phyloP scores from a whole-genome alignment of 768 basidiomycete species.

The Phlebiopsis flavidoalba region DNA sequence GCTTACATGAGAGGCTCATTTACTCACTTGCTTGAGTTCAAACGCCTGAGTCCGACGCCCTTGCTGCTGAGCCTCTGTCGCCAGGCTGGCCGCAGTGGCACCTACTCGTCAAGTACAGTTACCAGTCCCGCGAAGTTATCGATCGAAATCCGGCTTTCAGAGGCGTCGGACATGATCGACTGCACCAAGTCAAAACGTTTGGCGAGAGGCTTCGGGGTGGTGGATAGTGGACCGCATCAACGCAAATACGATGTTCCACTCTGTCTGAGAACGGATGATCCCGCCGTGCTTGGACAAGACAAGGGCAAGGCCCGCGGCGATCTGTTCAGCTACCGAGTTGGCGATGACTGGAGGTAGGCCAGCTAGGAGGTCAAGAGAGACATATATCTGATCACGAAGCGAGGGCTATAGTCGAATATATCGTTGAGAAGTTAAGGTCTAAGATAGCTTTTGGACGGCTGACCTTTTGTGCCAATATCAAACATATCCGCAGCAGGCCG shows the following conservation, averaged over 20 bases:
- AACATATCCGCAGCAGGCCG: slow-evolving; percentile 77
- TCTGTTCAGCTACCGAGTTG: slow-evolving; percentile 84
- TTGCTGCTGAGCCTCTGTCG: slow-evolving; percentile 53
- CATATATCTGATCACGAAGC: slow-evolving; percentile 89
- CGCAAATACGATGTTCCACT: slow-evolving; percentile 92
- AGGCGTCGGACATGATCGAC: slow-evolving; percentile 57
- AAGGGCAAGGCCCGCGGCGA: slow-evolving; percentile 74
- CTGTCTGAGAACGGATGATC: slow-evolving; percentile 85
- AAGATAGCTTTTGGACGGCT: slow-evolving; percentile 21
- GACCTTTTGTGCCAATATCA: slow-evolving; percentile 77
- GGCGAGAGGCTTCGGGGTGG: slow-evolving; percentile 82
- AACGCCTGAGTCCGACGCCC: slow-evolving; percentile 22
- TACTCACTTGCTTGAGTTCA: slow-evolving; percentile 22
- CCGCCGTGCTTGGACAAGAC: slow-evolving; percentile 74
- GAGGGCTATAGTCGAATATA: slow-evolving; percentile 44
- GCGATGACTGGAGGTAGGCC: slow-evolving; percentile 73
- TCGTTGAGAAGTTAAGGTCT: neutral
- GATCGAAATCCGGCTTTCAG: slow-evolving; percentile 51
- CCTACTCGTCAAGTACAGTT: slow-evolving; percentile 83
- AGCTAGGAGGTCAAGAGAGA: slow-evolving; percentile 87
- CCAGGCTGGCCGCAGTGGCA: slow-evolving; percentile 64
- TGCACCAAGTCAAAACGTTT: slow-evolving; percentile 79
- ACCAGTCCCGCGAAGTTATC: slow-evolving; percentile 84
- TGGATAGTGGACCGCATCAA: slow-evolving; percentile 80
- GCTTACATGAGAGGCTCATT: neutral